Evolutionary conservation across 2,329 filamentous ascomycete species (phyloP), one percentile per base, ranked within the genome.

Genomic region (Aspergillus viridinutans): DNA sequence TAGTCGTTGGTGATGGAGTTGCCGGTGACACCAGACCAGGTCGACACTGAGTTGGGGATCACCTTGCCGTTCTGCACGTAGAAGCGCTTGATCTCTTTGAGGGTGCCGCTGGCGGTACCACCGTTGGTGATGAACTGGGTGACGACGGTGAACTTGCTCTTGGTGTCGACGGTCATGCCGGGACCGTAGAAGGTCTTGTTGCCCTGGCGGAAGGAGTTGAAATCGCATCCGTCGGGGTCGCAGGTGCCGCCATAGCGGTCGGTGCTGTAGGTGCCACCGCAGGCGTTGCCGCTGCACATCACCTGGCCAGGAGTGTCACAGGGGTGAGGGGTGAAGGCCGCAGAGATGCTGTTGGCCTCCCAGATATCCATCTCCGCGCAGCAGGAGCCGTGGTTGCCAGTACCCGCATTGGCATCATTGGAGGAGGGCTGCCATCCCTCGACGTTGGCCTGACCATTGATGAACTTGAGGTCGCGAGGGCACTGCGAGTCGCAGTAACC

Each of bases 351-450:
- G 79, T 89, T 89, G 64, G 86, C 85, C 75, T 89, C 85, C 85
- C 85, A 88, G 72, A 86, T 80, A 64, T 89, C 86, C 81, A 89
- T 85, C 73, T 89, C 86, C 47, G 81, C 75, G 72, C 86, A 89
- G 80, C 86, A 88, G 42, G 85, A 78, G 59, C 86, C 86, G 51
- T 80, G 74, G 47, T 72, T 72, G 42, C 82, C 83, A 25, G 72
- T 68, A 55, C 83, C 84, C 35, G 80, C 76, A 67, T 84, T 84
- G 61, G 72, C 61, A 65, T 87, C 84, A 64, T 77, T 83, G 40
- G 63, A 58, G 1, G 83, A 84, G 5, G 81, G 69, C 42, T 61
- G 59, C 81, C 81, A 83, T 56, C 77, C 77, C 6, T 82, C 79
- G n/a, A 79, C 75, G 67, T 86, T 87, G 50, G 76, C 83, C 76